Percentiles rank a stretch among this genome's conserved stretches.
These are phyloP conservation scores for Polygonum aviculare DNA, from an alignment of 148 eudicot species.

Conservation along the genomic window DNA sequence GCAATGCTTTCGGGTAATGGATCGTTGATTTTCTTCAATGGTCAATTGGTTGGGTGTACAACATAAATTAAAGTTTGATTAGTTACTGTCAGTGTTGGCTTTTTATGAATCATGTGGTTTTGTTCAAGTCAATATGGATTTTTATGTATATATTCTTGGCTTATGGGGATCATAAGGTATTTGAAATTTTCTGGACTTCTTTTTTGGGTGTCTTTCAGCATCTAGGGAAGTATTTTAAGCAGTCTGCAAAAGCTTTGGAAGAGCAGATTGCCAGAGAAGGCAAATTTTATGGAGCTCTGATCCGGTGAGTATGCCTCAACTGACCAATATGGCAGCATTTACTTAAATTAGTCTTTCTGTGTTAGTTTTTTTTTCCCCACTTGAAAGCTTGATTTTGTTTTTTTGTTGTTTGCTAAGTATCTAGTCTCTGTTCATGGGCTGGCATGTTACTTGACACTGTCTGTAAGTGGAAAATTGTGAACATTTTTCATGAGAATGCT, in stretches of 20 bases:
- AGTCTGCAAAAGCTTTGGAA: conserved; percentile 93
- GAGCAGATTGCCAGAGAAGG: conserved; percentile 87
- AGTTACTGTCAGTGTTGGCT: background rate
- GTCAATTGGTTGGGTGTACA: background rate
- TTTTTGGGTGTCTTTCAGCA: conserved; percentile 41
- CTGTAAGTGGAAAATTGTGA: background rate
- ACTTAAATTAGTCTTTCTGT: background rate
- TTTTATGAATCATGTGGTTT: background rate
- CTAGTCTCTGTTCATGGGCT: background rate
- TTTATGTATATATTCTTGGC: conserved; percentile 8
- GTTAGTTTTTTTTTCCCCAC: background rate
- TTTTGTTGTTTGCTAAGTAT: background rate
- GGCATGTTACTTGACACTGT: background rate
- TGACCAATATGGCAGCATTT: background rate
- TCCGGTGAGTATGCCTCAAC: conserved; percentile 47
- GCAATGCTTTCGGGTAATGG: conserved; percentile 73
- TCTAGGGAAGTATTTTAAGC: conserved; percentile 89
- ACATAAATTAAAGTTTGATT: background rate
- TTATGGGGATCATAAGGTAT: background rate
- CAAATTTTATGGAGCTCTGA: conserved; percentile 95
- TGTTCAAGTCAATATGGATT: background rate
- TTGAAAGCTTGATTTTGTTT: background rate
- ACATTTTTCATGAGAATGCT: conserved; percentile 1
- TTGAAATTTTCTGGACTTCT: background rate
- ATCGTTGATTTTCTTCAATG: background rate